Base-by-base conservation (phyloP, 352 stramenopile genomes). In the Peronosclerospora sorghi region DNA sequence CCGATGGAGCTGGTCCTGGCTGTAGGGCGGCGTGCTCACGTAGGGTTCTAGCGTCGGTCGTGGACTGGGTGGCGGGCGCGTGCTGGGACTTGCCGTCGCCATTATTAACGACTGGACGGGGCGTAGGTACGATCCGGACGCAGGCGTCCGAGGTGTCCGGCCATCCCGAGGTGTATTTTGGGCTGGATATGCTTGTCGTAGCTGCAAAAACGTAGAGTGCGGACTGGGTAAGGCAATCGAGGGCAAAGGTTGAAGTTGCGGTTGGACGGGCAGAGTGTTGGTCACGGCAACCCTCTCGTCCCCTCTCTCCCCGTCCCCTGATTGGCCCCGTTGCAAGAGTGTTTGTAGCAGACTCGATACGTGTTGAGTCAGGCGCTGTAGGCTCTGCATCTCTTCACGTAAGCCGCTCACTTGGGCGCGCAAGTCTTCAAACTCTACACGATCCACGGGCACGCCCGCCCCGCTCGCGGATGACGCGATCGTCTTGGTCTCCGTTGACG, bases 361-460 rank as follows among this genome's bases (percentile, higher is more conserved):
- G 41, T 79, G 64, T 46, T 73, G 68, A 51, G 82, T 86, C 28
- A 78, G 69, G 34, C 58, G 60, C 60, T 82, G 65, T 48, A 89
- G 58, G 50, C 74, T 73, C 56, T 72, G 67, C 48, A 89, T 67
- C 23, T 89, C 73, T 4, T 84, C 65, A 2, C 73, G 62, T 20
- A 91, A 49, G 10, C 43, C 56, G 0, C 29, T 46, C 15, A 91
- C 73, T 45, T 91, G 71, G 4, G 50, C 38, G 5, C 63, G 62
- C 3, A 91, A 50, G 21, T 84, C 72, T 1, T 91, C 75, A n/a
- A 90, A 70, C 56, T 90, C 77, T 10, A 56, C 66, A 20, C 73
- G 65, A 19, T 87, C 69, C 23, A 84, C 65, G 4, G 54, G 52
- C 1, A n/a, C n/a, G 56, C 50, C 7, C 17, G 5, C 8, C 38